Evolutionary conservation across 1,284 basidiomycete species (phyloP), one percentile per base, ranked within the genome.

Genomic region (Xerocomus nothofagi): DNA sequence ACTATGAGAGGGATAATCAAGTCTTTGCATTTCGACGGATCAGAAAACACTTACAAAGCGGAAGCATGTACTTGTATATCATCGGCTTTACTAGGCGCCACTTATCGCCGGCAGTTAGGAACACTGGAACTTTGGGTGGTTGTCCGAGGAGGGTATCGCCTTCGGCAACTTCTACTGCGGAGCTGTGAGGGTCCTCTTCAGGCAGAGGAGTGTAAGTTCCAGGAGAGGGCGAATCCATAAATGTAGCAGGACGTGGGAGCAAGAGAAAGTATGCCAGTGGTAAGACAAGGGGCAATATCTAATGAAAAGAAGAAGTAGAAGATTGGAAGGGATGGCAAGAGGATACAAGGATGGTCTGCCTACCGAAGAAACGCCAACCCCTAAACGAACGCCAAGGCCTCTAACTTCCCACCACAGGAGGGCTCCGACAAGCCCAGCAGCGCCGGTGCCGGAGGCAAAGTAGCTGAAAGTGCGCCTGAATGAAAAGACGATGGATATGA

Each of bases 331-430:
- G 29, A 34, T 50, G 41, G 30, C 17, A 15, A 6, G 5, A 1
- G 5, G 15, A 17, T 18, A 31, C 20, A n/a, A n/a, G 2, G 15
- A 18, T 14, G 6, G 24, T 17, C 23, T 38, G 69, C 84, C 42
- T 62, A 88, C 88, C 14, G 86, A 79, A 5, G 89, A 93, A 15
- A 94, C 64, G 1, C 91, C 88, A 20, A 99, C 83, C 0, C 95
- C 97, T 7, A 73, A 64, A 42, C 83, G 80, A 6, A 99, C 92
- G 12, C 96, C 96, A 1, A 97, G 71, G 0, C 84, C 82, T 30
- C 97, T 78, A 1, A 98, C 74, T 56, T 93, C 77, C 96, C 96
- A 98, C 96, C 96, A 99, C 6, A 97, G 68, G 33, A 88, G 87
- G 0, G 96, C 94, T 6, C 96, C 97, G 0, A 89, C 87, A 5